Evolutionary conservation across 495 filamentous ascomycete genomes (phyloP).

Genomic region (Viridothelium virens): DNA sequence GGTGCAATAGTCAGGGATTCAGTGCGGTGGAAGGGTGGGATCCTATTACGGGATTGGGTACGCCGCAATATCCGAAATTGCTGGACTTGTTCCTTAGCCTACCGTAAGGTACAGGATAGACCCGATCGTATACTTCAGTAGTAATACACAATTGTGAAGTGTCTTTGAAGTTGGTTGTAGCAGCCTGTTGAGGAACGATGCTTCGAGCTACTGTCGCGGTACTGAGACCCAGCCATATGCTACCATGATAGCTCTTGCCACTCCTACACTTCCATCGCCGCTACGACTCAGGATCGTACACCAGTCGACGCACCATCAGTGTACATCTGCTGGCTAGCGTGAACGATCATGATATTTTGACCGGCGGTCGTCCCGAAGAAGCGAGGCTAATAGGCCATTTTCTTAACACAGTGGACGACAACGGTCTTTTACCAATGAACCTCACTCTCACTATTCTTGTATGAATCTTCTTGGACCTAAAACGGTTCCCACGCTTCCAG

Average conservation of each 20-base stretch:
- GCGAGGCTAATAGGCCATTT: too few relatives aligned
- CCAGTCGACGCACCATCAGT: too few relatives aligned
- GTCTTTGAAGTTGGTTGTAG: background rate
- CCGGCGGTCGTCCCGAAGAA: too few relatives aligned
- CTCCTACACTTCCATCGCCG: background rate
- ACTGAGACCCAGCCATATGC: background rate
- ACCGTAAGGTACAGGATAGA: constrained; percentile 9
- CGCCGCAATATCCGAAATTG: constrained; percentile 28
- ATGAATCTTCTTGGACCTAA: too few relatives aligned
- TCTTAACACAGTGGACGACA: too few relatives aligned
- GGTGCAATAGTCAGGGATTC: constrained; percentile 17
- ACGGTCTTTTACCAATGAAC: too few relatives aligned
- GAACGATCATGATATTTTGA: too few relatives aligned
- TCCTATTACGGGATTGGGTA: constrained; percentile 22
- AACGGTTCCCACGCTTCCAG: too few relatives aligned
- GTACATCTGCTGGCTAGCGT: too few relatives aligned
- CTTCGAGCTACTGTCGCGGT: background rate
- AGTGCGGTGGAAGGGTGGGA: constrained; percentile 16
- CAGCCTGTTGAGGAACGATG: background rate
- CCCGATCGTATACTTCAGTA: background rate
- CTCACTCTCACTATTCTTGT: too few relatives aligned
- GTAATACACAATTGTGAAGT: background rate
- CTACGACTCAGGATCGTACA: too few relatives aligned
- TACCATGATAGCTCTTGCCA: background rate
- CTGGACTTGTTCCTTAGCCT: constrained; percentile 16